Conservation (phyloP, 1,139 yeast species). For the Magnusiomyces clavatus region DNA sequence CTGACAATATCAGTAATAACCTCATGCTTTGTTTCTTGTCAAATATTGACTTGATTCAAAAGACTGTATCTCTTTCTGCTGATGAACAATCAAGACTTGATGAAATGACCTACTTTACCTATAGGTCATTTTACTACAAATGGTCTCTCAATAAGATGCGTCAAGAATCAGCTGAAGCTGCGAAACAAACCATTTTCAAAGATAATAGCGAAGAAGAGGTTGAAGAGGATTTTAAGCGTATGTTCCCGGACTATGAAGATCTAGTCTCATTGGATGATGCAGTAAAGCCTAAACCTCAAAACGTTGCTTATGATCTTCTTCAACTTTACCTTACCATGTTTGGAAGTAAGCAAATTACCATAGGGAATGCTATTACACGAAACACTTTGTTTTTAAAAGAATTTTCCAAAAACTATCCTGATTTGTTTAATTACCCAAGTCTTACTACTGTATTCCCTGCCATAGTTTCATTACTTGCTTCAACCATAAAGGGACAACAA, state of each 20-base stretch:
- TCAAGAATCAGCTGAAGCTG: slow-evolving; percentile 46
- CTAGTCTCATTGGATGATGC: slow-evolving; percentile 18
- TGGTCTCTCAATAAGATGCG: slow-evolving; percentile 71
- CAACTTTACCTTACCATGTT: slow-evolving; percentile 10
- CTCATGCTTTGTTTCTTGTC: slow-evolving; percentile 10
- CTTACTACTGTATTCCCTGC: slow-evolving; percentile 11
- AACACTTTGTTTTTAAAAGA: slow-evolving; percentile 13
- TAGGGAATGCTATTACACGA: slow-evolving; percentile 5
- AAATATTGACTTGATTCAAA: slow-evolving; percentile 10
- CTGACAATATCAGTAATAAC: slow-evolving; percentile 11
- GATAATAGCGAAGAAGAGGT: slow-evolving; percentile 48
- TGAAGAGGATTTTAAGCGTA: slow-evolving; percentile 60
- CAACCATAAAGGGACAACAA: slow-evolving; percentile 12
- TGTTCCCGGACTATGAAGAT: slow-evolving; percentile 88
- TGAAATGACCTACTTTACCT: slow-evolving; percentile 13
- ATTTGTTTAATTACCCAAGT: slow-evolving; percentile 7
- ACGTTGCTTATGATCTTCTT: slow-evolving; percentile 8
- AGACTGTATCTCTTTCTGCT: slow-evolving; percentile 3
- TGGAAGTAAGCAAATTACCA: slow-evolving; percentile 7
- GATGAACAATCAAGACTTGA: slow-evolving; percentile 57
- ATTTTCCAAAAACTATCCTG: slow-evolving; percentile 8
- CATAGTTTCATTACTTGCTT: slow-evolving; percentile 5
- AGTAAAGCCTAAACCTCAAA: slow-evolving; percentile 9
- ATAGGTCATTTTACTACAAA: slow-evolving; percentile 50
- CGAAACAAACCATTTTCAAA: slow-evolving; percentile 49